These are phyloP conservation scores for Pythium myriotylum DNA, from an alignment of 352 stramenopile species.

Conservation along the genomic window DNA sequence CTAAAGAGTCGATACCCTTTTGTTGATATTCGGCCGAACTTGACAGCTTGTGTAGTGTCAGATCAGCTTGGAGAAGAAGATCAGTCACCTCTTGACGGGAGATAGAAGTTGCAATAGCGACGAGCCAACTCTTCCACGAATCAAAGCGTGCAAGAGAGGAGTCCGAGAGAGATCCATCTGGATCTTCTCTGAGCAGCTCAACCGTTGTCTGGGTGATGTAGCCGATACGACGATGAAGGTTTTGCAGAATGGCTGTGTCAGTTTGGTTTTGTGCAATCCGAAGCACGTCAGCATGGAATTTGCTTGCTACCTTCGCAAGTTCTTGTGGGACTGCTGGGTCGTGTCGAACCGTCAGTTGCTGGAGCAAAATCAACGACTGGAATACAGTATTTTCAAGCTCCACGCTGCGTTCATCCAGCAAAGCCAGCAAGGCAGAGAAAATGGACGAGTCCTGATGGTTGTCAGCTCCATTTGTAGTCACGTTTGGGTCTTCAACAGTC, in stretches of 20 bases:
- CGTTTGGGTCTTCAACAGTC: background rate
- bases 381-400: slow-evolving; percentile 14
- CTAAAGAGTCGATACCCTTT: slow-evolving; percentile 31
- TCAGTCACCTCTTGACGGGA: slow-evolving; percentile 55
- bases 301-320: slow-evolving; percentile 25
- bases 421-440: background rate
- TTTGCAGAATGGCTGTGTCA: slow-evolving; percentile 34
- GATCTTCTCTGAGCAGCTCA: slow-evolving; percentile 30
- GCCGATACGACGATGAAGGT: slow-evolving; percentile 52
- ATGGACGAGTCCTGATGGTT: background rate
- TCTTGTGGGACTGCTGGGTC: background rate
- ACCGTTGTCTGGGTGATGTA: slow-evolving; percentile 56
- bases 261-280: slow-evolving; percentile 37
- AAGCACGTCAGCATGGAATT: slow-evolving; percentile 48
- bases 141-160: slow-evolving; percentile 10
- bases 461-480: background rate
- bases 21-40: slow-evolving; percentile 14
- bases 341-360: slow-evolving; percentile 4
- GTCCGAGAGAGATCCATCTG: slow-evolving; percentile 21
- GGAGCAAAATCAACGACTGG: slow-evolving; percentile 22
- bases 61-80: slow-evolving; percentile 56
- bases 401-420: slow-evolving; percentile 8
- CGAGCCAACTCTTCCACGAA: slow-evolving; percentile 58
- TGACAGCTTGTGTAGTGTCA: too few species aligned
- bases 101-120: slow-evolving; percentile 42